Evolutionary conservation across 116 monocot genomes (phyloP).

Genomic region (Papilionanthe hybrid): DNA sequence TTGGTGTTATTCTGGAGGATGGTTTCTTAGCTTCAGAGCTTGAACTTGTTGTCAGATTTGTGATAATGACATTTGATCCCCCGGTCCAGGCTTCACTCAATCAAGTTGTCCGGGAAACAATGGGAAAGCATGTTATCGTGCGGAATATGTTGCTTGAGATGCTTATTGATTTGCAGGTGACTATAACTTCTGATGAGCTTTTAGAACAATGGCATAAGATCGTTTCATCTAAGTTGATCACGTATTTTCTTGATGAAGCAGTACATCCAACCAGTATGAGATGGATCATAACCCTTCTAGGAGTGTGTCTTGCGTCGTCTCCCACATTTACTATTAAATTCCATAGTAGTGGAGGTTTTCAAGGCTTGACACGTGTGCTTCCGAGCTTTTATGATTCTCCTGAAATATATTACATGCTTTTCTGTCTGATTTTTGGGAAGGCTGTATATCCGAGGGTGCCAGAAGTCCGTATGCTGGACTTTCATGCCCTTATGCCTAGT

Average conservation of each 20-base stretch:
- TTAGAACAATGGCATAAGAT: slow-evolving; percentile 99
- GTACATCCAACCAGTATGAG: slow-evolving; percentile 99
- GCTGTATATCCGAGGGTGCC: slow-evolving; percentile 92
- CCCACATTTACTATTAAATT: slow-evolving; percentile 83
- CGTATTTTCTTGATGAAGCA: slow-evolving; percentile 98
- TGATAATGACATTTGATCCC: slow-evolving; percentile 98
- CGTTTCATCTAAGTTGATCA: slow-evolving; percentile 94
- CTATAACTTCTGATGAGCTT: slow-evolving; percentile 81
- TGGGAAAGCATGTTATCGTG: slow-evolving; percentile 98
- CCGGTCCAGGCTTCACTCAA: slow-evolving; percentile 41
- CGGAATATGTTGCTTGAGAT: slow-evolving; percentile 97
- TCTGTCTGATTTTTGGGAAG: slow-evolving; percentile 94
- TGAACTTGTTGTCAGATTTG: slow-evolving; percentile 92
- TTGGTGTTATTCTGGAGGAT: slow-evolving; percentile 98
- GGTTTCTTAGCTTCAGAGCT: slow-evolving; percentile 92
- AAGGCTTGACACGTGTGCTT: slow-evolving; percentile 67
- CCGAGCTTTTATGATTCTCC: slow-evolving; percentile 98
- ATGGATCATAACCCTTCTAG: slow-evolving; percentile 99
- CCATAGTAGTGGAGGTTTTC: slow-evolving; percentile 76
- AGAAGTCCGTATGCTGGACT: slow-evolving; percentile 97
- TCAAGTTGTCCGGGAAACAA: slow-evolving; percentile 64
- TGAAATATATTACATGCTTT: slow-evolving; percentile 95
- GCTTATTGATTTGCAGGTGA: slow-evolving; percentile 95
- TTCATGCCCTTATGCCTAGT: slow-evolving; percentile 86
- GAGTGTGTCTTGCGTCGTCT: slow-evolving; percentile 89